Conservation (phyloP, 2,329 filamentous ascomycete species). For the Colletotrichum chrysophilum region DNA sequence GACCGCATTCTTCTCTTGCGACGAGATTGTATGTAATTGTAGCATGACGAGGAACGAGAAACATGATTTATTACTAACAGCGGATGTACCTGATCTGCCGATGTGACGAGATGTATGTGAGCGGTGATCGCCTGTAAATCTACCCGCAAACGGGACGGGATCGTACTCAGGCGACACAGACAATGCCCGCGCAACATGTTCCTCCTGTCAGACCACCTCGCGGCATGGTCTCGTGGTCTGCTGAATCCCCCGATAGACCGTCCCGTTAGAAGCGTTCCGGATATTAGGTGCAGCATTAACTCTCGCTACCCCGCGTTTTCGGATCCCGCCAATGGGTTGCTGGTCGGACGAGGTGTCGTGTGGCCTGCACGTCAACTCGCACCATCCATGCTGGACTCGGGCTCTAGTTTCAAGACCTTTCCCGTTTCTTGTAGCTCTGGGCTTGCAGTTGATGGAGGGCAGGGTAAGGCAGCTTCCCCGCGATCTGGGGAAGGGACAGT, state of each 20-base stretch:
- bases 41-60: slow-evolving; percentile 17
- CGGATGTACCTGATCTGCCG: neutral
- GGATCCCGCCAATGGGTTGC: neutral
- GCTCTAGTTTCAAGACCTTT: neutral
- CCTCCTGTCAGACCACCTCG: neutral
- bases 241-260: neutral
- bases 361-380: neutral
- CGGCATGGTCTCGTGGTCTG: neutral
- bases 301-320: slow-evolving; percentile 18
- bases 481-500: slow-evolving; percentile 8
- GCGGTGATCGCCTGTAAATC: neutral
- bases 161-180: neutral
- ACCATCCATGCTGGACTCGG: neutral
- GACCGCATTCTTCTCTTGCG: neutral
- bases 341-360: neutral
- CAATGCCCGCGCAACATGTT: neutral
- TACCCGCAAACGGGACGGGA: too few species aligned
- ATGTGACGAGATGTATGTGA: neutral
- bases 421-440: neutral
- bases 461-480: slow-evolving; percentile 5
- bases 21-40: slow-evolving; percentile 16
- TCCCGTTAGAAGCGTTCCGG: neutral
- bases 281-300: neutral
- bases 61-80: neutral
- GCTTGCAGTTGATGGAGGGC: neutral